These are phyloP conservation scores for Citeromyces hawaiiensis DNA, from an alignment of 1,139 yeast species.

Conservation along the genomic window DNA sequence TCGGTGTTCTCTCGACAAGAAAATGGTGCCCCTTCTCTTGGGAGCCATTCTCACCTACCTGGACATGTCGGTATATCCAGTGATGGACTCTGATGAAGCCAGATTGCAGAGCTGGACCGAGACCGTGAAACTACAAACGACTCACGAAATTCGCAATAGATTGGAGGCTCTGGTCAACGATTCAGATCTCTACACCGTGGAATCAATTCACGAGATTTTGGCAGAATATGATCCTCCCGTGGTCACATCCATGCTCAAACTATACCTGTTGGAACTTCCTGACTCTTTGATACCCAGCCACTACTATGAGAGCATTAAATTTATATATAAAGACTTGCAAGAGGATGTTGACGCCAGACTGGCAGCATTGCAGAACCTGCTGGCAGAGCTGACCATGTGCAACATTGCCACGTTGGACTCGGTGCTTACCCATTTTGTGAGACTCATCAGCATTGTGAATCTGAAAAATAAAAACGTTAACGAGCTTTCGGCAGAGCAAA, in stretches of 20 bases:
- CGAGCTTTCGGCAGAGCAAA: constrained; percentile 16
- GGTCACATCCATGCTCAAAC: constrained; percentile 53
- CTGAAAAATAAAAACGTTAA: constrained; percentile 27
- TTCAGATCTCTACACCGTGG: constrained; percentile 6
- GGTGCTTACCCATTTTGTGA: constrained; percentile 56
- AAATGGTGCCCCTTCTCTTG: constrained; percentile 59
- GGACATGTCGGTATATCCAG: constrained; percentile 42
- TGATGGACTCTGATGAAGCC: constrained; percentile 53
- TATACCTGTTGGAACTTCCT: constrained; percentile 71
- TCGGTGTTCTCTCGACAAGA: constrained; percentile 60
- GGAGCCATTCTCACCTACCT: constrained; percentile 54
- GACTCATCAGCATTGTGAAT: constrained; percentile 38
- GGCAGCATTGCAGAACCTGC: constrained; percentile 49
- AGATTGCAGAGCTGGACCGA: constrained; percentile 61
- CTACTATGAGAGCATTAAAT: constrained; percentile 54
- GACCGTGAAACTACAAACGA: constrained; percentile 48
- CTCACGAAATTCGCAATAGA: constrained; percentile 49
- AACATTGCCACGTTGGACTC: constrained; percentile 77
- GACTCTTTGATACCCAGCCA: constrained; percentile 60
- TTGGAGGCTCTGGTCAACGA: constrained; percentile 24
- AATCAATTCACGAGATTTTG: constrained; percentile 8
- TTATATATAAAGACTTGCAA: constrained; percentile 48
- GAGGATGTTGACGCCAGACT: constrained; percentile 26
- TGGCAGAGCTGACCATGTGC: constrained; percentile 58
- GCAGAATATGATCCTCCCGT: constrained; percentile 31